Conservation (phyloP, 2,329 filamentous ascomycete species). For the Teratosphaeria nubilosa region DNA sequence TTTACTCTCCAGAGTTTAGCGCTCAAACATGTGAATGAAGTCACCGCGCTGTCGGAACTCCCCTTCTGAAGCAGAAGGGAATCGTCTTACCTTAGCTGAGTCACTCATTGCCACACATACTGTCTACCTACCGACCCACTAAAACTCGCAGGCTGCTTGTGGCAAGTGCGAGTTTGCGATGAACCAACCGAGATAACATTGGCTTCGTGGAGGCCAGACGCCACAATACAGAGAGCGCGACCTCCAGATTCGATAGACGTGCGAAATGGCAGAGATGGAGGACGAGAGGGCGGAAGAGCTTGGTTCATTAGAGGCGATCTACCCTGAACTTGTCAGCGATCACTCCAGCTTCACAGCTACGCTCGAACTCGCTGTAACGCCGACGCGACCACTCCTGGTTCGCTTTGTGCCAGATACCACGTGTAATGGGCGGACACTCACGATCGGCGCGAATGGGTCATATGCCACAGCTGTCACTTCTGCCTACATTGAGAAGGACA, state of each 20-base stretch:
- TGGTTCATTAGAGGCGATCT: conserved; percentile 51
- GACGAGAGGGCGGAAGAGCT: conserved; percentile 53
- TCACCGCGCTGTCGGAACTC: background rate
- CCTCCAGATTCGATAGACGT: background rate
- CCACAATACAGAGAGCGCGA: background rate
- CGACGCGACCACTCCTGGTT: conserved; percentile 39
- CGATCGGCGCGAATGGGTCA: background rate
- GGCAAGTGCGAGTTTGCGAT: background rate
- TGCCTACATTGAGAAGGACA: conserved; percentile 25
- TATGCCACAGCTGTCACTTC: conserved; percentile 5
- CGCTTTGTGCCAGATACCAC: conserved; percentile 17
- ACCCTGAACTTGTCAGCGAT: conserved; percentile 47
- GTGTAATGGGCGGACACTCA: background rate
- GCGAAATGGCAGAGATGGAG: conserved; percentile 27
- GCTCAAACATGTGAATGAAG: background rate
- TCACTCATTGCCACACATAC: background rate
- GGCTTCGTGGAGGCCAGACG: conserved; percentile 4
- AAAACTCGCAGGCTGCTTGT: background rate
- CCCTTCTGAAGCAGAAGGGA: background rate
- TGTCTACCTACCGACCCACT: background rate
- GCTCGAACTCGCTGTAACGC: conserved; percentile 47
- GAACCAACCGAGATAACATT: conserved; percentile 12
- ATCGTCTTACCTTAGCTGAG: background rate
- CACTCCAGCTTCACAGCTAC: conserved; percentile 38
- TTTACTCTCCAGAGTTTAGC: background rate